Percentiles rank a stretch among this genome's conserved stretches.
Conservation (phyloP, 1,139 yeast species). For the Spathaspora sp. region DNA sequence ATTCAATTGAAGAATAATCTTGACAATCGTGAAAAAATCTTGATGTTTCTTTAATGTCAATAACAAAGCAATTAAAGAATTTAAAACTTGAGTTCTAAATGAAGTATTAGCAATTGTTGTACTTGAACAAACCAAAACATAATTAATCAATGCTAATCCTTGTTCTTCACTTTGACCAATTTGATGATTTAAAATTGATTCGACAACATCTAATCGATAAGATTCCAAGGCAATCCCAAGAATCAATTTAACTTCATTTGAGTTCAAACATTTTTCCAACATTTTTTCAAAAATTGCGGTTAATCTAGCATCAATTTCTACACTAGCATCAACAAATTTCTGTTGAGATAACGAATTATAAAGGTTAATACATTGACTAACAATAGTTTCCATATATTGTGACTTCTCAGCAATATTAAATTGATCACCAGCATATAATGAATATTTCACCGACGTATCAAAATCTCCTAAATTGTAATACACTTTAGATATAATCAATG, state of each 20-base stretch:
- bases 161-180: constrained; percentile 39
- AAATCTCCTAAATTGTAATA: constrained; percentile 95
- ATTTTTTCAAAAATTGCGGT: constrained; percentile 76
- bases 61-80: constrained; percentile 60
- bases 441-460: constrained; percentile 85
- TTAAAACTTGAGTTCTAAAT: constrained; percentile 66
- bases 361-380: constrained; percentile 85
- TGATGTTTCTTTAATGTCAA: constrained; percentile 64
- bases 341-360: constrained; percentile 68
- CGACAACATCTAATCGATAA: constrained; percentile 79
- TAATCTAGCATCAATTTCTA: constrained; percentile 60
- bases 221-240: constrained; percentile 91
- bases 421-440: constrained; percentile 78
- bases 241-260: constrained; percentile 76
- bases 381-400: constrained; percentile 92
- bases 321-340: constrained; percentile 42
- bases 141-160: constrained; percentile 61
- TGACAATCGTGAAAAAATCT: constrained; percentile 75
- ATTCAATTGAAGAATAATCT: constrained; percentile 85
- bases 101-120: constrained; percentile 57
- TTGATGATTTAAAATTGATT: constrained; percentile 54
- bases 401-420: constrained; percentile 73
- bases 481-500: constrained; percentile 88
- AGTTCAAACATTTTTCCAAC: constrained; percentile 74
- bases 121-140: constrained; percentile 75